Evolutionary conservation across 2,329 filamentous ascomycete species (phyloP), one percentile per base, ranked within the genome.

Genomic region (Aspergillus sp.): DNA sequence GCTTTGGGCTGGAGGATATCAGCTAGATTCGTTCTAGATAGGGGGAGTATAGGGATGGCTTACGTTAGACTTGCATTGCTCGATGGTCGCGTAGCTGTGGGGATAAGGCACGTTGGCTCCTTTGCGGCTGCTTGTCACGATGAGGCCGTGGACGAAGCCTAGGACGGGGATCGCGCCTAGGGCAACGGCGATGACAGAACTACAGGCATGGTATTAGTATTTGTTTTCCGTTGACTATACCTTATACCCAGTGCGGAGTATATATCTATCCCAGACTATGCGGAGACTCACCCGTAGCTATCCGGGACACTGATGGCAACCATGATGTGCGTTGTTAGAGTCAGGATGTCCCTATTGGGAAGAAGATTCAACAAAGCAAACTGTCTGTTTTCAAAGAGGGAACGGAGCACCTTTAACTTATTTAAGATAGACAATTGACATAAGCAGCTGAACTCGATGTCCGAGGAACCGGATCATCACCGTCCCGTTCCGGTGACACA

Each of bases 61-160:
- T 57, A 72, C 67, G 67, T 74, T 68, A 60, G 66, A 58, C 55
- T 72, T 72, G 62, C 79, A 71, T 62, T 81, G 74, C 50, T 78
- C 73, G 43, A 71, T 64, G 19, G 77, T 77, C 25, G 81, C 81
- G 66, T 81, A 82, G 60, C 70, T 66, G 66, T 79, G 76, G 12
- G 81, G 81, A 63, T 83, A 83, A 13, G 71, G 69, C 51, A 83
- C 67, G 38, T 74, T 70, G 52, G 80, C 78, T 3, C 64, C 57
- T 55, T 74, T 76, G 66, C 81, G 78, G 63, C 73, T 67, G 19
- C 38, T 19, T 41, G 60, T 60, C 25, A 76, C 72, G 59, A 77
- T 68, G 13, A 20, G 46, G 54, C 74, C 75, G 59, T 82, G 80
- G 65, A 74, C 73, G 57, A 69, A 69, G 49, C 68, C 66, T 38